phyloP scores from a whole-genome alignment of 305 asterid genomes.

The Petunia hybrid region DNA sequence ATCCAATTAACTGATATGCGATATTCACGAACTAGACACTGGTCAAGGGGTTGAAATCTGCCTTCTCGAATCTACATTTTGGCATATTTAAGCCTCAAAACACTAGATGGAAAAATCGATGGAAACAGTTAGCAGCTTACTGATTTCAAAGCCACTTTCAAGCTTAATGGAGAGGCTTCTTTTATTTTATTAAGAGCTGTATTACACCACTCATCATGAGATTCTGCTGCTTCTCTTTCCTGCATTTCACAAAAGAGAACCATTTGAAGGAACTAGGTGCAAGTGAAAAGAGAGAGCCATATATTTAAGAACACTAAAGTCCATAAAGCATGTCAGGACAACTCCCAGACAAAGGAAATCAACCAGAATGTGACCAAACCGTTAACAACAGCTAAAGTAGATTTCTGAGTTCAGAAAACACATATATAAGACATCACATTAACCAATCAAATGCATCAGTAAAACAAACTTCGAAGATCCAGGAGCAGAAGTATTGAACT shows the following conservation, averaged over 20 bases:
- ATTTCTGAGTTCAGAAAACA: conserved; percentile 22
- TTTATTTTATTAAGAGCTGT: conserved; percentile 61
- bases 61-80: conserved; percentile 83
- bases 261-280: conserved; percentile 25
- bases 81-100: conserved; percentile 26
- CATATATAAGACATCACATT: background rate
- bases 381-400: conserved; percentile 17
- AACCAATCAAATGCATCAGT: background rate
- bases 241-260: conserved; percentile 37
- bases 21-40: conserved; percentile 85
- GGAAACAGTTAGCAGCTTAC: conserved; percentile 53
- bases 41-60: conserved; percentile 91
- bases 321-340: background rate
- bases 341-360: conserved; percentile 5
- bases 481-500: background rate
- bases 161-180: conserved; percentile 89
- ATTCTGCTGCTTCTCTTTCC: conserved; percentile 65
- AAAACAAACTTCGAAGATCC: conserved; percentile 4
- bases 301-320: background rate
- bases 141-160: conserved; percentile 89
- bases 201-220: conserved; percentile 57
- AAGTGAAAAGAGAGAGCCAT: background rate
- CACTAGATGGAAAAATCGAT: conserved; percentile 5
- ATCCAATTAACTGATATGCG: conserved; percentile 75
- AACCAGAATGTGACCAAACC: no score